Percentiles rank a stretch among this genome's conserved stretches.
Evolutionary conservation across 148 eudicot genomes (phyloP).

Genomic region (Chenopodium album): DNA sequence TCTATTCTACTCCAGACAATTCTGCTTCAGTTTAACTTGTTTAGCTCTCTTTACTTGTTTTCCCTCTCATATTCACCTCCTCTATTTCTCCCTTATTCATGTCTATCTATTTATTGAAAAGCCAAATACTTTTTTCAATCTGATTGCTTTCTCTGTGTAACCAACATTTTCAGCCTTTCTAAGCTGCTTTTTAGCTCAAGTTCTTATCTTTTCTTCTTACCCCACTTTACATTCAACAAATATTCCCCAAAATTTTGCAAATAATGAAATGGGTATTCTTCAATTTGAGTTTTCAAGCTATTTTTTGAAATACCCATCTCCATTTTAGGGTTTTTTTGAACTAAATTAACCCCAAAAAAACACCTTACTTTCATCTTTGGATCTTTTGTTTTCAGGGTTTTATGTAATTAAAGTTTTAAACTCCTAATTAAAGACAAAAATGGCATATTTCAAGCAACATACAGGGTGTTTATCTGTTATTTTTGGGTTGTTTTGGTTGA

Average conservation of each 20-base stretch:
- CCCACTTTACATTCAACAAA: neutral
- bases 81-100: neutral
- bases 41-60: neutral
- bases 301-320: constrained; percentile 9
- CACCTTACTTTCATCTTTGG: neutral
- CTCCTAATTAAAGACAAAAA: neutral
- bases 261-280: constrained; percentile 17
- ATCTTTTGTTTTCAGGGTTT: constrained; percentile 5
- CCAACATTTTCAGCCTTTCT: constrained; percentile 3
- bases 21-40: neutral
- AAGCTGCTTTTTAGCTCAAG: constrained; percentile 3
- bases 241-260: constrained; percentile 3
- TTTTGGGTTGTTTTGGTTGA: constrained; percentile 20
- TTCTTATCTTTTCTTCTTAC: constrained; percentile 1
- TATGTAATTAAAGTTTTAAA: neutral
- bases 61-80: neutral
- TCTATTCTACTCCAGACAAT: neutral
- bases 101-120: constrained; percentile 7
- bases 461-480: constrained; percentile 18
- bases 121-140: constrained; percentile 7
- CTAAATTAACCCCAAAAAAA: neutral
- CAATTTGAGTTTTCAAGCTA: constrained; percentile 13
- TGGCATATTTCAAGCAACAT: constrained; percentile 11
- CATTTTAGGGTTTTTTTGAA: constrained; percentile 14
- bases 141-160: neutral